A percentile compares a stretch with the other conserved stretches of the same genome.
Conservation (phyloP, 2,329 filamentous ascomycete species). For the Trichoderma sp. region DNA sequence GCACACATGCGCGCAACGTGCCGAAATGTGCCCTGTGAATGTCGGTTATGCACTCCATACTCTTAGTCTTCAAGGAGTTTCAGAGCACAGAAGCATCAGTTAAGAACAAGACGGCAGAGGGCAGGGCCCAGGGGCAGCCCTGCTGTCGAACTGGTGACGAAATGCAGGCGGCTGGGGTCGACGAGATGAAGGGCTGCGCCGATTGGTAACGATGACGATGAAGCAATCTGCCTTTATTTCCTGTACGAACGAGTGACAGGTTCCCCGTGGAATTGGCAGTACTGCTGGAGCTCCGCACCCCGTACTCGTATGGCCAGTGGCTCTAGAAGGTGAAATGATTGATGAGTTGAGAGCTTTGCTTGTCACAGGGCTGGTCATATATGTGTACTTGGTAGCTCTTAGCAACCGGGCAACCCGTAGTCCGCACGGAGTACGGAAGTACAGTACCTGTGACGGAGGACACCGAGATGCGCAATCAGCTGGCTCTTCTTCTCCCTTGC, state of each 20-base stretch:
- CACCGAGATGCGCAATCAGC: not conserved
- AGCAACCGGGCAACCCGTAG: not conserved
- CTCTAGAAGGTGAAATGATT: not conserved
- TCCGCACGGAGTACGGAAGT: not conserved
- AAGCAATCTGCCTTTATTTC: not conserved
- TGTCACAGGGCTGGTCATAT: not conserved
- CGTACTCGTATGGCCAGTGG: not conserved
- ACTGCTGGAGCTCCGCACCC: not conserved
- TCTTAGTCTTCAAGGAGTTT: not conserved
- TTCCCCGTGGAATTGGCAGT: not conserved
- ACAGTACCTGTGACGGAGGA: not conserved
- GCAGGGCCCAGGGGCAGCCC: not conserved
- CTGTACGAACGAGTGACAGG: not conserved
- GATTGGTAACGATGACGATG: not conserved
- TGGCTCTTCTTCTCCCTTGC: not conserved
- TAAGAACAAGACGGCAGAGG: not conserved
- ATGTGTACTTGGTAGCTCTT: not conserved
- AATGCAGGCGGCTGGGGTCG: not conserved
- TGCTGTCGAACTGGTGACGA: slow-evolving; percentile 13
- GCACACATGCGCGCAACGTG: not conserved
- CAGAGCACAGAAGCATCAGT: not conserved
- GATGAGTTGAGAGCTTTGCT: not conserved
- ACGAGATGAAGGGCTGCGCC: not conserved
- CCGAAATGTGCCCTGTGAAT: not conserved
- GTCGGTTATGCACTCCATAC: slow-evolving; percentile 1